A percentile compares a stretch with the other conserved stretches of the same genome.
Conservation (phyloP, 352 stramenopile species). For the Phytopythium kandeliae region DNA sequence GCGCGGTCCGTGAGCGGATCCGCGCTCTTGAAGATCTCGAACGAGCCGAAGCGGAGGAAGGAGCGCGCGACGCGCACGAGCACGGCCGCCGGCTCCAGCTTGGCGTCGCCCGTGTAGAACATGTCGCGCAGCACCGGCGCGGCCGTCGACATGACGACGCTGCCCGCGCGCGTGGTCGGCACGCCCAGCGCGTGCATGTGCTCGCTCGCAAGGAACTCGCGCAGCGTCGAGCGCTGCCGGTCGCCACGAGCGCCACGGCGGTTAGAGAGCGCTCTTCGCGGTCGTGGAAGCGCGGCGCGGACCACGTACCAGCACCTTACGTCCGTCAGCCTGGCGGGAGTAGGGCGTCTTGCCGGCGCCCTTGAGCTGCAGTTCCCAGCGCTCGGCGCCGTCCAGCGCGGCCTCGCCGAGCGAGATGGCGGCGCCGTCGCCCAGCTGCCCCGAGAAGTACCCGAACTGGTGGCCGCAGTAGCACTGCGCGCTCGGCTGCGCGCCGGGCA, state of each 20-base stretch:
- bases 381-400: constrained; percentile 16
- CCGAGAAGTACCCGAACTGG: constrained; percentile 91
- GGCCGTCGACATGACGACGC: constrained; percentile 65
- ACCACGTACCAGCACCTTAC: constrained; percentile 69
- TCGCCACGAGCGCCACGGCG: too few relatives aligned
- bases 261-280: too few relatives aligned
- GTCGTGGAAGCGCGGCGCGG: background rate
- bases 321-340: constrained; percentile 91
- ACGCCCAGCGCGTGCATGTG: constrained; percentile 94
- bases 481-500: constrained; percentile 64
- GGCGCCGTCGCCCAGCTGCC: constrained; percentile 88
- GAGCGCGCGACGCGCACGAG: constrained; percentile 87
- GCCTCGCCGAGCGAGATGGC: constrained; percentile 89
- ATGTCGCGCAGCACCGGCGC: constrained; percentile 76
- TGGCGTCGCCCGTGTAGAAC: constrained; percentile 86
- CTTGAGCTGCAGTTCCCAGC: constrained; percentile 96
- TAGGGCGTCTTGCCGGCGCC: constrained; percentile 94
- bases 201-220: constrained; percentile 97
- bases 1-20: constrained; percentile 53
- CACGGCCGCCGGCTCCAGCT: constrained; percentile 78
- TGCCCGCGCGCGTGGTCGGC: constrained; percentile 90
- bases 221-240: constrained; percentile 92
- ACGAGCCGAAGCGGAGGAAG: constrained; percentile 95
- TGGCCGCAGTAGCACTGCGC: constrained; percentile 91
- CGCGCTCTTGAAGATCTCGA: constrained; percentile 93